Base-by-base conservation (phyloP, 2,329 filamentous ascomycete genomes). In the Sarocladiaceae sp. region DNA sequence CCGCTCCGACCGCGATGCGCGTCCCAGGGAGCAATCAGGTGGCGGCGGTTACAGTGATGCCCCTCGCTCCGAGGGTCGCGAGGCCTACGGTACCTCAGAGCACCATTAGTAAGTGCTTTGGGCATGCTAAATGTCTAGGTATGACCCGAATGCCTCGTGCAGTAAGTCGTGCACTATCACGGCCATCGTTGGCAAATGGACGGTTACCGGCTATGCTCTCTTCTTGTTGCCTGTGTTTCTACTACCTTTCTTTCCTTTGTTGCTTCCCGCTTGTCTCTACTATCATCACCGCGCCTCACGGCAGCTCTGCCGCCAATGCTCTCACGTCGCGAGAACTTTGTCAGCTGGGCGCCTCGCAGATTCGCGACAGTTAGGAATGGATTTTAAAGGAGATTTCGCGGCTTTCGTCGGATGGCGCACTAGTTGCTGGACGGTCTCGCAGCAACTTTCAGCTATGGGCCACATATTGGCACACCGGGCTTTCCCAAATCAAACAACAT, bases 71-170 rank as follows among this genome's bases (percentile, higher is more conserved):
- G 68, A 70, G 52, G 59, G 62, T 24, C 65, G 69, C 18, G 68
- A 71, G 50, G 52, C 63, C 45, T 71, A 70, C 50, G 64, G 61
- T 65, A 67, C 65, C 68, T 64, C 55, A 61, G 50, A 43, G 26
- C 40, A 43, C 27, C 40, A 43, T 18, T 43, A 43, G 40, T 32
- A 33, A 43, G 40, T 32, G 27, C 9, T 18, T 18, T 12, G 37
- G 24, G n/a, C 9, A 11, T 27, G 37, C 37, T 29, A 29, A 41
- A 41, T 27, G 37, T 29, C 13, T 13, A 27, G 37, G 37, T 12
- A 10, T 10, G 7, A 19, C 9, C 33, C 16, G 23, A 12, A 13
- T 39, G 34, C 20, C 26, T 9, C 3, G 26, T 12, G 12, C 7
- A 19, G 34, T 21, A 39, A 19, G 16, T 24, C 16, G 18, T 24